Percentiles rank a stretch among this genome's conserved stretches.
Evolutionary conservation across 257 asterid genomes (phyloP).

Genomic region (Lycium barbarum): DNA sequence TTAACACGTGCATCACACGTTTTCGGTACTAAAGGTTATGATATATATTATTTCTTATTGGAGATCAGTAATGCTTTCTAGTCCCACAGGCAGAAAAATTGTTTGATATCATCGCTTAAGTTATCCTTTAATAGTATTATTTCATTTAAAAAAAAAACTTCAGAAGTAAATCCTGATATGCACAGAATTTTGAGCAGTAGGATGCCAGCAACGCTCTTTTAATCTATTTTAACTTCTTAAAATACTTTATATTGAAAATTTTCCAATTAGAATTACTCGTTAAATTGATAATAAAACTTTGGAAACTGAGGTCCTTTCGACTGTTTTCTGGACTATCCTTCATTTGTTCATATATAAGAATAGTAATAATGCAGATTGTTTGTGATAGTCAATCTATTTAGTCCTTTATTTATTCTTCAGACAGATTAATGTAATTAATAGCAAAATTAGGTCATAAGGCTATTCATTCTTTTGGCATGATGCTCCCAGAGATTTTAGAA

Average conservation of each 20-base stretch:
- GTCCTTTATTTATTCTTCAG: background rate
- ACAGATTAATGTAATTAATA: background rate
- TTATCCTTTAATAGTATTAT: background rate
- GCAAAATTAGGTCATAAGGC: background rate
- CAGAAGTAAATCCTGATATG: background rate
- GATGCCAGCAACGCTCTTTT: background rate
- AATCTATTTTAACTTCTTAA: background rate
- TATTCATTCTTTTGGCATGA: conserved; percentile 4
- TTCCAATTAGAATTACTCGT: background rate
- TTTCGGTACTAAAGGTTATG: background rate
- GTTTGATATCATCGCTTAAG: background rate
- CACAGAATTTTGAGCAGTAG: background rate
- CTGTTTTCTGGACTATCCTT: background rate
- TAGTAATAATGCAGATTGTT: conserved; percentile 2
- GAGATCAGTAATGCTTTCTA: conserved; percentile 11
- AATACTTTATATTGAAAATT: background rate
- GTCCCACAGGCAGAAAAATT: background rate
- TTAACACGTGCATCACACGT: conserved; percentile 6
- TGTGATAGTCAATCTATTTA: background rate
- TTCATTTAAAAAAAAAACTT: background rate
- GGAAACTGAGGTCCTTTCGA: background rate
- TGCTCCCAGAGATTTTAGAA: background rate
- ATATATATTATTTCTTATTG: background rate
- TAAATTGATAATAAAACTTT: background rate
- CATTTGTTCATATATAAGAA: background rate